Conservation (phyloP, 805 yeast genomes). For the Candida bentonensis region DNA sequence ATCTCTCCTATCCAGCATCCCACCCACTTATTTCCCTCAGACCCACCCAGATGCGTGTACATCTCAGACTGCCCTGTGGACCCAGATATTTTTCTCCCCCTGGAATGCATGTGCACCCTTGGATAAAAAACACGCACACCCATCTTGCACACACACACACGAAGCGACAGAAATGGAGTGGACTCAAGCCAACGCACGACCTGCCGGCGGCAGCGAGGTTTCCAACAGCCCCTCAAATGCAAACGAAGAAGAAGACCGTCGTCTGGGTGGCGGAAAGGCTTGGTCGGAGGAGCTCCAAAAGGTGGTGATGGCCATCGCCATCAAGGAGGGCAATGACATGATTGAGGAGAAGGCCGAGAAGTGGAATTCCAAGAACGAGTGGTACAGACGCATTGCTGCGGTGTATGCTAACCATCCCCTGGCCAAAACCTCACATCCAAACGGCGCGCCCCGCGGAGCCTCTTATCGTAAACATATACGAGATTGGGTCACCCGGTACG, state of each 20-base stretch:
- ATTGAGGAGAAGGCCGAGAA: not conserved
- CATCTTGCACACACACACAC: not conserved
- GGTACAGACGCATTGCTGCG: not conserved
- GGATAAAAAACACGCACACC: not conserved
- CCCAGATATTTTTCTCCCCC: too few species aligned
- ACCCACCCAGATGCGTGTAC: too few species aligned
- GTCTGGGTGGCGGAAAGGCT: not conserved
- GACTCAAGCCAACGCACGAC: too few species aligned
- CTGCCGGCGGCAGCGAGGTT: too few species aligned
- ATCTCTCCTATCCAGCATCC: too few species aligned
- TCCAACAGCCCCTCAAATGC: not conserved
- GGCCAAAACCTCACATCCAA: not conserved
- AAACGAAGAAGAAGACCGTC: not conserved
- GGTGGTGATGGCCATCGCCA: not conserved
- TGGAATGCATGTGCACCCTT: not conserved
- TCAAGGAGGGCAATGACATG: not conserved
- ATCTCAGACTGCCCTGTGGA: too few species aligned
- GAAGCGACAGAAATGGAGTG: not conserved
- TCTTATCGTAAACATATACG: not conserved
- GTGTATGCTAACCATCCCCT: not conserved
- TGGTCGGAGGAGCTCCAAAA: not conserved
- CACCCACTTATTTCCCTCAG: too few species aligned
- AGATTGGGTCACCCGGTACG: not conserved
- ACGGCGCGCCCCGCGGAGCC: not conserved
- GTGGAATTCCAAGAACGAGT: not conserved